Base-by-base conservation (phyloP, 2,329 filamentous ascomycete species). In the Colletotrichum shisoi region DNA sequence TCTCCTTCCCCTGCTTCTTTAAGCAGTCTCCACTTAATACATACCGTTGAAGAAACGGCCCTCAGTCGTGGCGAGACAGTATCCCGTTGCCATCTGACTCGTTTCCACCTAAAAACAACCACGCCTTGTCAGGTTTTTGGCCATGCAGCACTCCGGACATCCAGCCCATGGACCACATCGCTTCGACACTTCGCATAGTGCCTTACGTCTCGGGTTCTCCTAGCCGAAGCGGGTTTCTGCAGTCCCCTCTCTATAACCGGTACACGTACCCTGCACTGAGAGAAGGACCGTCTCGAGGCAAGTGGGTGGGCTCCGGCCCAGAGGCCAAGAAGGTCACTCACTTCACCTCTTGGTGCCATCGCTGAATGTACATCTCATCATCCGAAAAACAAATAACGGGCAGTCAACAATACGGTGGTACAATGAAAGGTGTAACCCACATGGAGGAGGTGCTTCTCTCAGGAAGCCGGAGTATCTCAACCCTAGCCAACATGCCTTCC, bases 11-110 rank as follows among this genome's bases (percentile, higher is more conserved):
- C 40, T 45, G 39, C 48, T 58, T 49, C 40, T 58, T 42, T 53
- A 54, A 52, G 19, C 27, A 46, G 34, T 51, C 53, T 48, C 59
- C 45, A 46, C 60, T n/a, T n/a, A n/a, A 57, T 42, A 31, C 40
- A 21, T 57, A 8, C 31, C 40, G 48, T 42, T 58, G 37, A 58
- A 67, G 64, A 66, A 57, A 42, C 39, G 44, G 34, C 44, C 7
- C 34, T 63, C 37, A 31, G 11, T 49, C 34, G 49, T 54, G 44
- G 40, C 5, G 44, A 13, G 31, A 57, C n/a, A 21, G 37, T 31
- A 51, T 15, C 4, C 15, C 21, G 19, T 42, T 45, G 40, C 34
- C 53, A 51, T 58, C 24, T 51, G 61, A 51, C 27, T 31, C 39
- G 42, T 15, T 46, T 9, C 13, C 17, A 24, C 27, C 12, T 9